These are phyloP conservation scores for Fusarium fracticaudum DNA, from an alignment of 2,329 filamentous ascomycete genomes.

Conservation along the genomic window DNA sequence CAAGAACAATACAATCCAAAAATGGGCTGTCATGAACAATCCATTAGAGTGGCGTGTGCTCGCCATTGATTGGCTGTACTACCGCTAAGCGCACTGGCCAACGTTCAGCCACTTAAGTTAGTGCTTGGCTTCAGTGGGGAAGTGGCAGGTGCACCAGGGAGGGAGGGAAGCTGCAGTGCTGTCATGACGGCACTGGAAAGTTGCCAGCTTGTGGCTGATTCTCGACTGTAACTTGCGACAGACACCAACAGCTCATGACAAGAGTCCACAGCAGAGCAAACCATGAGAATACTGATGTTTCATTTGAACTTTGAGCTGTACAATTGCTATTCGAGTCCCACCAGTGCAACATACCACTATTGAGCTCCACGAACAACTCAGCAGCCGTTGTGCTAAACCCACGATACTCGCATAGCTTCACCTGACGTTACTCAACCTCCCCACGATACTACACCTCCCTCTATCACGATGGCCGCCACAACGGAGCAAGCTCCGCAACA, in stretches of 20 bases:
- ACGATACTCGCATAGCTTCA: conserved; percentile 27
- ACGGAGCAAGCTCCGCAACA: conserved; percentile 41
- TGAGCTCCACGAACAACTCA: not conserved
- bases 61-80: conserved; percentile 32
- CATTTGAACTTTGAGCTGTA: not conserved
- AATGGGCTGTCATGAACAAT: not conserved
- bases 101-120: conserved; percentile 8
- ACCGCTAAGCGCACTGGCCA: conserved; percentile 33
- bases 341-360: not conserved
- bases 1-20: conserved; percentile 33
- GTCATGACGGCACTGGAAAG: conserved; percentile 33
- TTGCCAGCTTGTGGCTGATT: conserved; percentile 41
- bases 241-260: conserved; percentile 28
- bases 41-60: conserved; percentile 18
- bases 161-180: conserved; percentile 13
- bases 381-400: not conserved
- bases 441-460: not conserved
- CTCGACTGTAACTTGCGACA: conserved; percentile 30
- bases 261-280: not conserved
- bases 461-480: conserved; percentile 44
- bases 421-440: not conserved
- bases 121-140: not conserved
- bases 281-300: not conserved
- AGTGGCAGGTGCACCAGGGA: conserved; percentile 2
- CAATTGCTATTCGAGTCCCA: not conserved